A percentile compares a stretch with the other conserved stretches of the same genome.
These are phyloP conservation scores for Phlegmacium glaucopus DNA, from an alignment of 768 basidiomycete species.

Conservation along the genomic window DNA sequence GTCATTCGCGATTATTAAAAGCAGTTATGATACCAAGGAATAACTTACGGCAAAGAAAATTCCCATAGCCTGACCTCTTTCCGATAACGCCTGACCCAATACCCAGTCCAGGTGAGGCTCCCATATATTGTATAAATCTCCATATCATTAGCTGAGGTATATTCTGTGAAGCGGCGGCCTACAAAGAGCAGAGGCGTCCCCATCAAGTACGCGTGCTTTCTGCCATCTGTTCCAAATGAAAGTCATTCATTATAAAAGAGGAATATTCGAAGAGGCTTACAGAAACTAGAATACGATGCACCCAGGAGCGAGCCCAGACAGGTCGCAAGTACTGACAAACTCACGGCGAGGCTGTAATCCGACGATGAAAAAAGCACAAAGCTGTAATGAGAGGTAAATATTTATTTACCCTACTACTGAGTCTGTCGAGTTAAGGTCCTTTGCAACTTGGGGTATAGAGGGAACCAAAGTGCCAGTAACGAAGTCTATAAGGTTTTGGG, in stretches of 20 bases:
- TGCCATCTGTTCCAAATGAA: conserved; percentile 47
- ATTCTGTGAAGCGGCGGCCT: conserved; percentile 39
- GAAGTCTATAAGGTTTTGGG: conserved; percentile 46
- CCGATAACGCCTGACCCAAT: conserved; percentile 60
- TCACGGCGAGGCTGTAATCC: conserved; percentile 30
- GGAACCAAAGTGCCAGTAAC: conserved; percentile 70
- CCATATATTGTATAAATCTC: conserved; percentile 65
- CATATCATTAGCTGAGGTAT: conserved; percentile 52
- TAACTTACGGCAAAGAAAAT: conserved; percentile 48
- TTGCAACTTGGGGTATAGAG: conserved; percentile 69
- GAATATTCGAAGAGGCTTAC: conserved; percentile 18
- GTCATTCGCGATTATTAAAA: background rate
- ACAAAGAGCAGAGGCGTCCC: conserved; percentile 57
- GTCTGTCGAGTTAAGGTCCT: conserved; percentile 56
- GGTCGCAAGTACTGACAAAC: conserved; percentile 30
- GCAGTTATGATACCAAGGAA: background rate
- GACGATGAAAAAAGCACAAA: background rate
- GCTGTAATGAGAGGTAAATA: background rate
- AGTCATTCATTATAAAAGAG: background rate
- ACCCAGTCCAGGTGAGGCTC: conserved; percentile 53
- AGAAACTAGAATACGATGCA: conserved; percentile 36
- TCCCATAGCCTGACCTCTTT: conserved; percentile 58
- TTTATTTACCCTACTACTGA: conserved; percentile 49
- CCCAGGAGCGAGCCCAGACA: conserved; percentile 31
- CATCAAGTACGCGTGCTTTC: conserved; percentile 54